These are phyloP conservation scores for Pulicaria dysenterica DNA, from an alignment of 129 eudicot genomes.

Conservation along the genomic window DNA sequence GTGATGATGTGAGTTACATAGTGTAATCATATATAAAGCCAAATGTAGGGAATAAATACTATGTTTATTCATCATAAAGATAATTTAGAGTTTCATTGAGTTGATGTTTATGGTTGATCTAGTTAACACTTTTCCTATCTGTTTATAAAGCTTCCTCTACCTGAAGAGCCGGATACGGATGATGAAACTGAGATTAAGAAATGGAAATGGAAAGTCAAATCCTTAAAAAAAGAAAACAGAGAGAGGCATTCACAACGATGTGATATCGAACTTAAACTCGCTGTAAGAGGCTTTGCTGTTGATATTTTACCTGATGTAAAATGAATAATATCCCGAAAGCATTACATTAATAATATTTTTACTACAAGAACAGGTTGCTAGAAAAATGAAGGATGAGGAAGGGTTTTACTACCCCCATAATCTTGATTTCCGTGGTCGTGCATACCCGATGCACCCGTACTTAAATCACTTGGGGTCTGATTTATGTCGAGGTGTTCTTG, in stretches of 20 bases:
- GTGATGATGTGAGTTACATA: conserved; percentile 76
- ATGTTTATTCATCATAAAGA: background rate
- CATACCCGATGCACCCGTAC: conserved; percentile 98
- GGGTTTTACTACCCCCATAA: conserved; percentile 95
- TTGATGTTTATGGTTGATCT: background rate
- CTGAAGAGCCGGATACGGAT: conserved; percentile 87
- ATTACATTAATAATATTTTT: conserved; percentile 21
- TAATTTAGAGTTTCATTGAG: background rate
- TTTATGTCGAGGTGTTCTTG: conserved; percentile 89
- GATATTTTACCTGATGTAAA: background rate
- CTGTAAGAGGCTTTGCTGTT: conserved; percentile 61
- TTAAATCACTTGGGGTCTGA: conserved; percentile 95
- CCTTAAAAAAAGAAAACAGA: conserved; percentile 62
- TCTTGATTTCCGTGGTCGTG: conserved; percentile 98
- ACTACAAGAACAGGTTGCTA: conserved; percentile 61
- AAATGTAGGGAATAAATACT: background rate
- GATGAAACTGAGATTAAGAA: conserved; percentile 73
- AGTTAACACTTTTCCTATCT: background rate
- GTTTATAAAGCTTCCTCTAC: conserved; percentile 60
- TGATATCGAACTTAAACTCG: conserved; percentile 86
- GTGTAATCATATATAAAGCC: background rate
- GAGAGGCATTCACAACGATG: conserved; percentile 96
- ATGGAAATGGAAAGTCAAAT: conserved; percentile 93
- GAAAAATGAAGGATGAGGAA: conserved; percentile 95
- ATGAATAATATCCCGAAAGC: background rate